These are phyloP conservation scores for Scalesia atractyloides DNA, from an alignment of 129 eudicot genomes.

Conservation along the genomic window DNA sequence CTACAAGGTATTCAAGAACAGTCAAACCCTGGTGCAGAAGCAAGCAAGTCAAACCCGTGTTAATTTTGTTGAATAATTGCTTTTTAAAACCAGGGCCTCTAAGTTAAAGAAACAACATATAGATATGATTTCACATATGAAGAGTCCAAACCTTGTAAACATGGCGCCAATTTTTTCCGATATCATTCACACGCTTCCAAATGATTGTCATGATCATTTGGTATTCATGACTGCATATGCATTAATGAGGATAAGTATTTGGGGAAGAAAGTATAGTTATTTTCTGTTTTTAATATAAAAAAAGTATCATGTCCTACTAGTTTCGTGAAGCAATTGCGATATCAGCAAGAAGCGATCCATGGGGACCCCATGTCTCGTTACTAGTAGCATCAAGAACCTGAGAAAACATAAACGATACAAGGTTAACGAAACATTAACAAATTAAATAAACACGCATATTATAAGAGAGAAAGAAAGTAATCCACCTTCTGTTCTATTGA, in stretches of 20 bases:
- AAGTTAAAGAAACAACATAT: background rate
- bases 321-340: conserved; percentile 94
- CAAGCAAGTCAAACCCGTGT: conserved; percentile 10
- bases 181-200: conserved; percentile 93
- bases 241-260: conserved; percentile 22
- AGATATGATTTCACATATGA: background rate
- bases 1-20: conserved; percentile 93
- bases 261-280: background rate
- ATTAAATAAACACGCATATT: background rate
- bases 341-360: conserved; percentile 97
- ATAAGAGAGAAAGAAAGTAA: conserved; percentile 10
- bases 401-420: background rate
- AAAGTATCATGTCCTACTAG: conserved; percentile 49
- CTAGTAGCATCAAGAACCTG: conserved; percentile 99
- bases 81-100: background rate
- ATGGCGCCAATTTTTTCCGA: conserved; percentile 98
- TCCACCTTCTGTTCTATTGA: conserved; percentile 87
- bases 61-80: conserved; percentile 12
- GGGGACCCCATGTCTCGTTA: conserved; percentile 99
- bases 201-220: conserved; percentile 91
- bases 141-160: conserved; percentile 79
- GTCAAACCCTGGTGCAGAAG: conserved; percentile 75
- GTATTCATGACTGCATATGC: conserved; percentile 79
- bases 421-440: background rate
- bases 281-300: background rate